Conservation (phyloP, 2,329 filamentous ascomycete species). For the Cytospora chrysosperma region DNA sequence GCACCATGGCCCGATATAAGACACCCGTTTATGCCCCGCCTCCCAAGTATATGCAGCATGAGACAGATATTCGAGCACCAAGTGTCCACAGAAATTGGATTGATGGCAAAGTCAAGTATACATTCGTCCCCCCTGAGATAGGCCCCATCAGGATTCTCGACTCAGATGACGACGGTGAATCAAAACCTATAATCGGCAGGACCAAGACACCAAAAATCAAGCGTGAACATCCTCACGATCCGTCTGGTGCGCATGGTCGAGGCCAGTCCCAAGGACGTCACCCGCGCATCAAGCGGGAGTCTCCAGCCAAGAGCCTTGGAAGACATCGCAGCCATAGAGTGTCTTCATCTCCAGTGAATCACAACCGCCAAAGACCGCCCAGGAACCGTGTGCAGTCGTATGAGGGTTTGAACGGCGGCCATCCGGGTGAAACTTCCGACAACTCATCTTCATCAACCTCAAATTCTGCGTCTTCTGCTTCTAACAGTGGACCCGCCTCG, state of each 20-base stretch:
- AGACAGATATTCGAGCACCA: constrained; percentile 7
- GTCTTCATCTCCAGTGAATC: background rate
- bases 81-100: background rate
- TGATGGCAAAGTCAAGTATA: constrained; percentile 4
- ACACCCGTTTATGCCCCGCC: background rate
- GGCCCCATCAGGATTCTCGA: background rate
- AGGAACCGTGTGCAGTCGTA: background rate
- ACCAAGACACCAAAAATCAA: background rate
- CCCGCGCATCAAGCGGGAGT: background rate
- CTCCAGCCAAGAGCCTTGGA: background rate
- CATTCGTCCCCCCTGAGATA: background rate
- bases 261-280: background rate
- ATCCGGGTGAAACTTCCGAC: background rate
- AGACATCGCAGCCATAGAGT: background rate
- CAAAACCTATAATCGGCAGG: background rate
- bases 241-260: background rate
- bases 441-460: background rate
- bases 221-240: background rate
- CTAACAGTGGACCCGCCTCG: background rate
- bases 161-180: constrained; percentile 2
- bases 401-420: background rate
- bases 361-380: background rate
- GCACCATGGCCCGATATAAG: constrained; percentile 1
- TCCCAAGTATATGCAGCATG: background rate
- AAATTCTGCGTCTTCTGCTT: background rate